phyloP scores from a whole-genome alignment of 2,329 filamentous ascomycete species.

The Chaetomium sp. region DNA sequence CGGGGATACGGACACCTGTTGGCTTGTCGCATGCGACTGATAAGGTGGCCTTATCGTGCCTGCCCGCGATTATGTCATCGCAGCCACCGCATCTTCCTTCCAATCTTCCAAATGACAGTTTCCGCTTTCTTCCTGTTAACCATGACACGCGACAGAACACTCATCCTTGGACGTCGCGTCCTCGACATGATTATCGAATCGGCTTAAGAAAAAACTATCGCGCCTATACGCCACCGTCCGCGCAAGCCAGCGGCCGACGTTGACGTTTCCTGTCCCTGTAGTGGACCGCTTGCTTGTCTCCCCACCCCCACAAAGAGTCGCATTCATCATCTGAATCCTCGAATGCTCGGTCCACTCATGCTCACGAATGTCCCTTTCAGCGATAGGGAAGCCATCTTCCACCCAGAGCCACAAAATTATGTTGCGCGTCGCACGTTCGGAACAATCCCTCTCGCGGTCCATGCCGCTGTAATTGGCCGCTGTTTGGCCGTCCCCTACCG shows the following conservation, averaged over 20 bases:
- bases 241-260: slow-evolving; percentile 7
- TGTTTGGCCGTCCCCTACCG: background rate
- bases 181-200: background rate
- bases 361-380: slow-evolving; percentile 21
- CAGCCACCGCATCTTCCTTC: background rate
- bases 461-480: background rate
- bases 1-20: slow-evolving; percentile 29
- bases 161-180: too few relatives aligned
- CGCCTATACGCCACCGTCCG: slow-evolving; percentile 26
- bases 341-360: slow-evolving; percentile 23
- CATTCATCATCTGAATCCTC: slow-evolving; percentile 21
- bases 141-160: too few relatives aligned
- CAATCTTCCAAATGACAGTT: background rate
- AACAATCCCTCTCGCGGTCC: background rate
- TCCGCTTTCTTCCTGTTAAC: background rate
- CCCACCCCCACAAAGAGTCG: background rate
- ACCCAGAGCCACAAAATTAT: slow-evolving; percentile 12
- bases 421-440: background rate
- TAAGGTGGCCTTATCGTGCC: slow-evolving; percentile 29
- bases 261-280: background rate
- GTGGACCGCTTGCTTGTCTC: slow-evolving; percentile 12
- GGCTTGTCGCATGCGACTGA: slow-evolving; percentile 21
- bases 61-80: slow-evolving; percentile 11
- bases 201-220: background rate
- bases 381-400: slow-evolving; percentile 10